Percentiles rank a stretch among this genome's conserved stretches.
phyloP scores from a whole-genome alignment of 345 rosid species.

The Murraya paniculata region DNA sequence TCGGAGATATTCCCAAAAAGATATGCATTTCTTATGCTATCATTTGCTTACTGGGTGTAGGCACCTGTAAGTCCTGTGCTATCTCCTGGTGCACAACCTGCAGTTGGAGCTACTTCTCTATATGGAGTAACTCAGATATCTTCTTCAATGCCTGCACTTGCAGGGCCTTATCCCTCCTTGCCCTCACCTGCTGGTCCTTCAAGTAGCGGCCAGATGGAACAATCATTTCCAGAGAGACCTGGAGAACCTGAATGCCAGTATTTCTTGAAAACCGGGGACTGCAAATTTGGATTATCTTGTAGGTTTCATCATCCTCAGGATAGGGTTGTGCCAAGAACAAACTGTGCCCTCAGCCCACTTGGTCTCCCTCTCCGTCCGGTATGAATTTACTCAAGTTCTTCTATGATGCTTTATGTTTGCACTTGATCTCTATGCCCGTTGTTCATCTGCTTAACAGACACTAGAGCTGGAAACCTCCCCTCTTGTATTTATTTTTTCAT shows the following conservation, averaged over 20 bases:
- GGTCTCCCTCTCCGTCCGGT: constrained; percentile 95
- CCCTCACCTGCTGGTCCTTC: constrained; percentile 48
- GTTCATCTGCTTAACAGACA: background rate
- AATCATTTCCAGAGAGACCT: constrained; percentile 90
- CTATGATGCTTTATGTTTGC: background rate
- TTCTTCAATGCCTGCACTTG: constrained; percentile 63
- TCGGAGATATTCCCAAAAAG: constrained; percentile 9
- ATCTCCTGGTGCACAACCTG: constrained; percentile 76
- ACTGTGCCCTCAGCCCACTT: constrained; percentile 62
- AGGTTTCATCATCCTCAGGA: constrained; percentile 92
- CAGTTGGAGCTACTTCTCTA: constrained; percentile 67
- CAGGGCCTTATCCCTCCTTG: constrained; percentile 53
- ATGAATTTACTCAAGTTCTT: constrained; percentile 20
- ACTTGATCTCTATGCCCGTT: background rate
- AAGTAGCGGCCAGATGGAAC: constrained; percentile 58
- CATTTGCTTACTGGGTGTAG: constrained; percentile 40
- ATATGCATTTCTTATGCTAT: constrained; percentile 11
- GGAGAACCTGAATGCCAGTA: constrained; percentile 89
- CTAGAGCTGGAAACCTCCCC: background rate
- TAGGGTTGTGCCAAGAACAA: constrained; percentile 50
- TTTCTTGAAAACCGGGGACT: constrained; percentile 86
- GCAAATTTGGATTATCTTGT: constrained; percentile 87
- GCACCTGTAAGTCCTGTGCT: constrained; percentile 77
- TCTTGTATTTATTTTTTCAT: background rate
- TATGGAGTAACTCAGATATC: constrained; percentile 71